A percentile compares a stretch with the other conserved stretches of the same genome.
Evolutionary conservation across 2,329 filamentous ascomycete species (phyloP).

Genomic region (Trichoderma polysporum): DNA sequence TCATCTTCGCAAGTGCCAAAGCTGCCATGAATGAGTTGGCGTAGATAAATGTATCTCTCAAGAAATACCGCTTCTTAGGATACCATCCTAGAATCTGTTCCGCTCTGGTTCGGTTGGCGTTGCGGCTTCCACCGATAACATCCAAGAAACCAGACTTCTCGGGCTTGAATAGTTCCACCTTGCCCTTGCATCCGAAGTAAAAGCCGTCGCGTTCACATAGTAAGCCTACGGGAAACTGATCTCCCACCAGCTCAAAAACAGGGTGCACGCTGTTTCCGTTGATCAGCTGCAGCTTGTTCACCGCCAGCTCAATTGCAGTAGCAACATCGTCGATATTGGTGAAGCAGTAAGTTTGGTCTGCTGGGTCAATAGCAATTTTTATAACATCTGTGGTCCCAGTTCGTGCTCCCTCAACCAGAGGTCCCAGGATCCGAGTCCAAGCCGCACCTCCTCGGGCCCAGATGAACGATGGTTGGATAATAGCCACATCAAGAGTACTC

Average conservation of each 20-base stretch:
- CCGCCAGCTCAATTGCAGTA: background rate
- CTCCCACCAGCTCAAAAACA: background rate
- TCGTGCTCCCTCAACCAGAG: background rate
- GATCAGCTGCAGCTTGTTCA: background rate
- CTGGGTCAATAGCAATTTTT: background rate
- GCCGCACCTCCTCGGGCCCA: background rate
- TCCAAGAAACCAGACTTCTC: background rate
- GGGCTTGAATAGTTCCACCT: background rate
- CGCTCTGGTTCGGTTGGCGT: background rate
- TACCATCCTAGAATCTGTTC: constrained; percentile 1
- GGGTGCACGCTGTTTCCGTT: background rate
- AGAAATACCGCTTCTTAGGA: background rate
- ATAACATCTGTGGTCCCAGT: background rate
- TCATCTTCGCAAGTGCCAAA: background rate
- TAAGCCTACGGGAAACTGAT: background rate
- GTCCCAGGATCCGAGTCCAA: background rate
- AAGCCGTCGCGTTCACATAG: background rate
- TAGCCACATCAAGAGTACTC: background rate
- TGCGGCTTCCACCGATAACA: background rate
- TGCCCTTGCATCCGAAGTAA: background rate
- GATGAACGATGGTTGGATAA: background rate
- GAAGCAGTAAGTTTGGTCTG: background rate
- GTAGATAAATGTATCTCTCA: background rate
- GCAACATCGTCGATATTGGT: background rate
- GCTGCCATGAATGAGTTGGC: constrained; percentile 3